Conservation (phyloP, 306 rosid species). For the Quercus wislizeni region DNA sequence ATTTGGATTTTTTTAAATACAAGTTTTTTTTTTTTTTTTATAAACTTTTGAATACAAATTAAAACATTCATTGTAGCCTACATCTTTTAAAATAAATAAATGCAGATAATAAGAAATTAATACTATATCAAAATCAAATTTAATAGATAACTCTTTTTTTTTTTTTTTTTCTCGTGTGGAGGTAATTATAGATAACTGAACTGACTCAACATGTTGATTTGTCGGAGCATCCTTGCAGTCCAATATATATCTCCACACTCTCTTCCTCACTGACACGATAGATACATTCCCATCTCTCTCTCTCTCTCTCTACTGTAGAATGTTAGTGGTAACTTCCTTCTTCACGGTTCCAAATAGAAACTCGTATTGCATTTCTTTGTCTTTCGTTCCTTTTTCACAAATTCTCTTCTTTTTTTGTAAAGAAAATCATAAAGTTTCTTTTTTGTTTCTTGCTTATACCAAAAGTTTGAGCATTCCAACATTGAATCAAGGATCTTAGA, state of each 20-base stretch:
- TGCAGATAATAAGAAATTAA: too few species aligned
- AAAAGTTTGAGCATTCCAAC: conserved; percentile 28
- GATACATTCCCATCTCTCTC: neutral
- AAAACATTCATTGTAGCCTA: too few species aligned
- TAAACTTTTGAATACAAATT: too few species aligned
- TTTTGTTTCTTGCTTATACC: conserved; percentile 17
- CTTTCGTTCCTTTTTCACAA: neutral
- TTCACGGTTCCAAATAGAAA: neutral
- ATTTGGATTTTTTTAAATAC: too few species aligned
- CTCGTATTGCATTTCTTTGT: neutral
- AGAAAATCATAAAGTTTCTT: neutral
- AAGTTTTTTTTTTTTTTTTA: too few species aligned
- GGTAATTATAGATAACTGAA: too few species aligned
- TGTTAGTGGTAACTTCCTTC: neutral
- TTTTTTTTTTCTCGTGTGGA: too few species aligned
- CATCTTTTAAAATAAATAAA: too few species aligned
- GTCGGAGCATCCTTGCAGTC: neutral
- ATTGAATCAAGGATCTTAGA: neutral
- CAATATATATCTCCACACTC: neutral
- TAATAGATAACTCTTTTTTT: too few species aligned
- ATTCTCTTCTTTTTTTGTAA: neutral
- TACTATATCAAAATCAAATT: too few species aligned
- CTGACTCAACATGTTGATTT: too few species aligned
- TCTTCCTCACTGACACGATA: neutral
- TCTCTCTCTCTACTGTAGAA: neutral